Percentiles rank a stretch among this genome's conserved stretches.
Conservation (phyloP, 495 filamentous ascomycete species). For the Halenospora varia region DNA sequence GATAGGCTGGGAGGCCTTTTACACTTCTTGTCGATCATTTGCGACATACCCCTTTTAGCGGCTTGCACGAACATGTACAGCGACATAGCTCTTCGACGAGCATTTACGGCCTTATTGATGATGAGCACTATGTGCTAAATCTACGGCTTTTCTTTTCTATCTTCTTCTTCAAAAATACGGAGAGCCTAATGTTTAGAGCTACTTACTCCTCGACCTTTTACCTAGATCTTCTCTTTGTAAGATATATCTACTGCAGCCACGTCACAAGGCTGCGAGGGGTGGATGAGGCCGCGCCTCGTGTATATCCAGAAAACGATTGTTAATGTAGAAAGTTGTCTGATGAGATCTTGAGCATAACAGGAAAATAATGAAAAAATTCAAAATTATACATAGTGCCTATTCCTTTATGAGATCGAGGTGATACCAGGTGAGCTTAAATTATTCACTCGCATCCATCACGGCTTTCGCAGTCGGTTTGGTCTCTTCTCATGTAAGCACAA, state of each 20-base stretch:
- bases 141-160: conserved; percentile 11
- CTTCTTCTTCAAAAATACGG: conserved; percentile 9
- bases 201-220: conserved; percentile 18
- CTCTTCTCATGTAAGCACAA: too few species aligned
- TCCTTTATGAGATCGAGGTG: too few species aligned
- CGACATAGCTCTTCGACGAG: conserved; percentile 4
- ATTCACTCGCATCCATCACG: too few species aligned
- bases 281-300: conserved; percentile 2
- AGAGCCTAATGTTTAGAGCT: conserved; percentile 28
- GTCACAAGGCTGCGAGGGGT: conserved; percentile 18
- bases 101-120: conserved; percentile 20
- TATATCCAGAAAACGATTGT: conserved; percentile 12
- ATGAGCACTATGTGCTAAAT: conserved; percentile 14
- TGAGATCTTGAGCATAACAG: conserved; percentile 6
- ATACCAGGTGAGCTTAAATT: too few species aligned
- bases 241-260: conserved; percentile 22
- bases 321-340: too few species aligned
- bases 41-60: conserved; percentile 18
- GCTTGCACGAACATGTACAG: conserved; percentile 7
- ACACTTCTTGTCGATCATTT: conserved; percentile 19
- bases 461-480: too few species aligned
- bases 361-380: conserved; percentile 6
- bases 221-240: conserved; percentile 21
- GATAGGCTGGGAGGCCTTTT: conserved; percentile 18
- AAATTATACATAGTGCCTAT: neutral